Conservation (phyloP, 2,329 filamentous ascomycete genomes). For the Ceratocystiopsis minuta region DNA sequence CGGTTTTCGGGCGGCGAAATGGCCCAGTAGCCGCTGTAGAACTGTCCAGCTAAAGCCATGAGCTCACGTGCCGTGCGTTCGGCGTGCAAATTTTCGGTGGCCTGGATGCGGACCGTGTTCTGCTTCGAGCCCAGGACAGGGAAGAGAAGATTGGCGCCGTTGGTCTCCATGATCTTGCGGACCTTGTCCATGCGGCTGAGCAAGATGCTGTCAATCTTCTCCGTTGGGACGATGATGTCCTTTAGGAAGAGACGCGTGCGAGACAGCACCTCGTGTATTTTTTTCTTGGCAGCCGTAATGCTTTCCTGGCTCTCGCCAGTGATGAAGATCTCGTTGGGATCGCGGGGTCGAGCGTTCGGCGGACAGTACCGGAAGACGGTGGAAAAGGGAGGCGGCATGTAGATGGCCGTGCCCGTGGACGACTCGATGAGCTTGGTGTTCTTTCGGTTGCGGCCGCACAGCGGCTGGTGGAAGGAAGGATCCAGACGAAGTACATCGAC, state of each 20-base stretch:
- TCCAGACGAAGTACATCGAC: conserved; percentile 73
- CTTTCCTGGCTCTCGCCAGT: conserved; percentile 74
- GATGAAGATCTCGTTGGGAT: conserved; percentile 84
- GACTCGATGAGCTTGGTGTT: conserved; percentile 98
- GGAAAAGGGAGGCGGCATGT: conserved; percentile 90
- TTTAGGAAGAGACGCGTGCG: conserved; percentile 76
- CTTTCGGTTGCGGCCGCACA: conserved; percentile 85
- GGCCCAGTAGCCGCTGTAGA: conserved; percentile 95
- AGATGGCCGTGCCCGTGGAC: conserved; percentile 87
- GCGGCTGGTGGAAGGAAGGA: conserved; percentile 71
- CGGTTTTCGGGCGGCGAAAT: conserved; percentile 59
- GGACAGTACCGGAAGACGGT: conserved; percentile 82
- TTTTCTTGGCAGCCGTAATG: conserved; percentile 78
- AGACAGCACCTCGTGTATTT: conserved; percentile 69
- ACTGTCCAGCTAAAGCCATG: conserved; percentile 90
- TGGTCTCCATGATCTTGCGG: conserved; percentile 91
- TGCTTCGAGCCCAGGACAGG: conserved; percentile 74
- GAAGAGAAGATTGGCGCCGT: conserved; percentile 87
- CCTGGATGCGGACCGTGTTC: conserved; percentile 75
- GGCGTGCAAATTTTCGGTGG: conserved; percentile 80
- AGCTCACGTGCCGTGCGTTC: conserved; percentile 91
- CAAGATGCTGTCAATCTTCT: conserved; percentile 89
- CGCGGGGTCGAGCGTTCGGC: conserved; percentile 59
- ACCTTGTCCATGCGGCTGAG: conserved; percentile 88
- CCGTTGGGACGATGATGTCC: conserved; percentile 72